Base-by-base conservation (phyloP, 164 flowering plant species). In the Vitis amurensis region DNA sequence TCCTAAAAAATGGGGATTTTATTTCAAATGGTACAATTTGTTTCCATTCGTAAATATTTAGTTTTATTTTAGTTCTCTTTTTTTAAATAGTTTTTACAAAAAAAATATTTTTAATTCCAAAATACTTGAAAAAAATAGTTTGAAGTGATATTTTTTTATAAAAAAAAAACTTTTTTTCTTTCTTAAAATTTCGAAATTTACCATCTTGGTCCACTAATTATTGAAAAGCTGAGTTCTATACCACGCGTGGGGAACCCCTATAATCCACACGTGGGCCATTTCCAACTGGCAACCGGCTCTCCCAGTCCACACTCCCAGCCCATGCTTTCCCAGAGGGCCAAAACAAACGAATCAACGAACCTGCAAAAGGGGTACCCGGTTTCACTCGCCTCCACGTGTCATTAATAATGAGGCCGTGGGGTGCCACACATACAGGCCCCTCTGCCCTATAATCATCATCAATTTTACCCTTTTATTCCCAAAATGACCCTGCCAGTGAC, bases 261-360 rank as follows among this genome's bases (percentile, higher is more conserved):
- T 16, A 13, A 15, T 50, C 72, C 67, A 55, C 68, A 70, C 68
- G 67, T 71, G 69, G 64, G 56, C 74, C 63, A 30, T 48, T 50
- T 27, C 5, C 17, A 30, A 61, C 69, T 6, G 37, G 44, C 9
- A 19, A 50, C 56, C 9, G 27, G 56, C 56, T 3, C 5, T 8
- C 27, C 3, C 59, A 16, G 59, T 10, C 27, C 59, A 56, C 59
- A 17, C 29, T 23, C 59, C 27, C 9, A 19, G 9, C 9, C 59
- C 1, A 19, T 19, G 19, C 11, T 9, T n/a, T 57, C 29, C 10
- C 10, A 23, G 2, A 23, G 27, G 27, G 27, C 27, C 27, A 8
- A 57, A 57, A 8, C 29, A 16, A 16, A 8, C 29, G 19, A 57
- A 57, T 16, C 7, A 16, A 19, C 11, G 0, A 57, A 57, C 59